Percentiles rank a stretch among this genome's conserved stretches.
These are phyloP conservation scores for Secale cereale DNA, from an alignment of 176 grass and related monocot species.

Conservation along the genomic window DNA sequence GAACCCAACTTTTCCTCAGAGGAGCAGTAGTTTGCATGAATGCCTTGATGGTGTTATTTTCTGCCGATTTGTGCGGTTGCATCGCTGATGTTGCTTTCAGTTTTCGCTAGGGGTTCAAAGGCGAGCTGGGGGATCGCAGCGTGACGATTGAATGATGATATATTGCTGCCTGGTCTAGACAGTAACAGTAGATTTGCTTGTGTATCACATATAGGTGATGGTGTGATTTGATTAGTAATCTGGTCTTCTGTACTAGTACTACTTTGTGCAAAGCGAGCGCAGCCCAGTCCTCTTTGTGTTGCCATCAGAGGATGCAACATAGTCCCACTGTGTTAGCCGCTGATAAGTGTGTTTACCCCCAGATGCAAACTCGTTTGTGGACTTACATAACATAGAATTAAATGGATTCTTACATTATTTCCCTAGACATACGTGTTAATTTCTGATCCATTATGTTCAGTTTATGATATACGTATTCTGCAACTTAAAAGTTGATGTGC, in stretches of 20 bases:
- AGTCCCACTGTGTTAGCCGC: too few species aligned
- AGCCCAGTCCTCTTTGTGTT: too few species aligned
- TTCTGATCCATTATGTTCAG: too few species aligned
- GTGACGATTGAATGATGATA: background rate
- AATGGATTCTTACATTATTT: too few species aligned
- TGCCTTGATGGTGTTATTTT: background rate
- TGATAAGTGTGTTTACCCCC: too few species aligned
- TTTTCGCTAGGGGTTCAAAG: background rate
- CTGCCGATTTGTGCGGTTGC: background rate
- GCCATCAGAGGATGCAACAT: too few species aligned
- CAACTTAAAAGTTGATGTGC: too few species aligned
- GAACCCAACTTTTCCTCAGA: conserved; percentile 74
- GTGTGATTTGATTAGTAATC: background rate
- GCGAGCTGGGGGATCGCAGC: background rate
- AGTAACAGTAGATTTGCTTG: background rate
- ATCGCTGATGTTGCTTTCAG: background rate
- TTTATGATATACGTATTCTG: too few species aligned
- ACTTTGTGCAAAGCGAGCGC: too few species aligned
- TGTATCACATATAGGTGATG: background rate
- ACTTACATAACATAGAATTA: too few species aligned
- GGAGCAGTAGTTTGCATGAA: conserved; percentile 34
- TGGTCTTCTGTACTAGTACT: background rate
- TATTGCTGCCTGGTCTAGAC: background rate
- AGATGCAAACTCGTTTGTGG: too few species aligned
- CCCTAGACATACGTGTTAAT: too few species aligned